phyloP scores from a whole-genome alignment of 768 basidiomycete species.

The Sporobolomyces pararoseus region DNA sequence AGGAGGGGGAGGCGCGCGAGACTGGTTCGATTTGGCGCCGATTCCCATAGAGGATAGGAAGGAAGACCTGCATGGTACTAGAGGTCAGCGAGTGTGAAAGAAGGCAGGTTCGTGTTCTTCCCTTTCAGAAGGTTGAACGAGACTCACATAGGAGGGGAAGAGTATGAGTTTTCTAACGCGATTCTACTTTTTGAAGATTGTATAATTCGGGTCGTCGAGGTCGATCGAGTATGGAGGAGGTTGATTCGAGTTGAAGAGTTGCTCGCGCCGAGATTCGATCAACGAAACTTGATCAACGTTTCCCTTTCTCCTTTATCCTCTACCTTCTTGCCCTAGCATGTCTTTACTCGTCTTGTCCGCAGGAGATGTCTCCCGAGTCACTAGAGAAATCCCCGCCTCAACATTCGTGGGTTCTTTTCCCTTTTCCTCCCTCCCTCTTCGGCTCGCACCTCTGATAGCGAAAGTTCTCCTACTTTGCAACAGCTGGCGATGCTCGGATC shows the following conservation, averaged over 20 bases:
- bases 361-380: slow-evolving; percentile 5
- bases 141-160: background rate
- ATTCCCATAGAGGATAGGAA: slow-evolving; percentile 39
- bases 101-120: background rate
- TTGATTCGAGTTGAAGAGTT: background rate
- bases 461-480: background rate
- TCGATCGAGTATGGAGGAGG: no score
- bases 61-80: slow-evolving; percentile 22
- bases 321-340: slow-evolving; percentile 2
- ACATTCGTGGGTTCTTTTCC: slow-evolving; percentile 15
- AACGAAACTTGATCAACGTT: background rate
- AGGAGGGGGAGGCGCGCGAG: slow-evolving; percentile 2
- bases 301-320: background rate
- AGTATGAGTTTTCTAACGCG: no score
- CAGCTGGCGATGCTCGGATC: slow-evolving; percentile 29
- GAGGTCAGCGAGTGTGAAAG: background rate
- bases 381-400: background rate
- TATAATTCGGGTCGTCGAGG: no score
- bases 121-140: background rate
- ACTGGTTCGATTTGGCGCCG: slow-evolving; percentile 13
- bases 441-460: background rate
- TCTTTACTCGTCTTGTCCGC: slow-evolving; percentile 20
- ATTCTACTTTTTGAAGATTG: no score
- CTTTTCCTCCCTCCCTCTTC: background rate
- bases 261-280: no score